Base-by-base conservation (phyloP, 148 eudicot genomes). In the Fagopyrum tataricum region DNA sequence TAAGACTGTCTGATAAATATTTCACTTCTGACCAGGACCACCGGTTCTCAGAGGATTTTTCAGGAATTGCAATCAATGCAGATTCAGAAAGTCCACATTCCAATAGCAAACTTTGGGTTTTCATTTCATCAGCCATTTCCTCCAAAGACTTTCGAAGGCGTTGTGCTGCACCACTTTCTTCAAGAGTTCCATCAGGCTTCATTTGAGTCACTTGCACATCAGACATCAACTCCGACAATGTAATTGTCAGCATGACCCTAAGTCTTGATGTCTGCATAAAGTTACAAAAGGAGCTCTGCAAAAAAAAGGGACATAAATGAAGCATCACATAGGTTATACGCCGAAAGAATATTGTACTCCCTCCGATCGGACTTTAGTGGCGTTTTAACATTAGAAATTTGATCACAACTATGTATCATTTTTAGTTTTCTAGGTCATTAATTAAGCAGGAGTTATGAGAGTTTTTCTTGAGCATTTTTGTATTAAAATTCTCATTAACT, bases 1-100 rank as follows among this genome's bases (percentile, higher is more conserved):
- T 79, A 46, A 92, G 87, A 84, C 88, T 87, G 68, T 89, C 88
- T 76, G 97, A 86, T 55, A 96, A 83, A 76, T 15, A 52, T 79
- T 89, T 92, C 62, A 92, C 90, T 74, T 90, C 96, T 74, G 88
- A 87, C 99, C 99, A 95, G 7, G 98, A 90, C 98, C 98, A 94
- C 49, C 70, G 81, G 76, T 80, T 86, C 78, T 87, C 92, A 51
- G 86, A 59, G 73, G 80, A 76, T 24, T 78, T 85, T 80, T 88
- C 96, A 15, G 85, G 78, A 74, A 82, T 70, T 15, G 93, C 83
- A 83, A 75, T 78, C 72, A 91, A 84, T 71, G 90, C 84, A 78
- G 67, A 76, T 72, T 90, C 94, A 44, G 91, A 82, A 75, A 96
- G 92, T 51, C 91, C 92, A 82, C 96, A 90, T 67, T 96, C 97